Base-by-base conservation (phyloP, 805 yeast species). In the Kurtzmaniella fragi region DNA sequence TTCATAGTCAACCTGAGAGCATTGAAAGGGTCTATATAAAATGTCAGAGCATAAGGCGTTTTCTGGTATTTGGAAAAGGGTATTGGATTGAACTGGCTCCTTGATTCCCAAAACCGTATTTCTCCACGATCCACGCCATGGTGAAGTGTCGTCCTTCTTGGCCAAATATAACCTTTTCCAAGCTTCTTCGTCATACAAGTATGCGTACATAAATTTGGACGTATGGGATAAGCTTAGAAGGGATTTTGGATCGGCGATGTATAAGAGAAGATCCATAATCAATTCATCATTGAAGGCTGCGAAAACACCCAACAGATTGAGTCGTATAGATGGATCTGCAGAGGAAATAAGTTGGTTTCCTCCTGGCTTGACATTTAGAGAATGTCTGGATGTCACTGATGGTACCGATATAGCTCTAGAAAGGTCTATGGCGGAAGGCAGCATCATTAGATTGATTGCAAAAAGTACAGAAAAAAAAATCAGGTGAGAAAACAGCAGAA, bases 41-140 rank as follows among this genome's bases (percentile, higher is more conserved):
- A 76, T 48, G 53, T 89, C 96, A 0, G 95, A 84, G 54, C 82
- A 86, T 3, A 88, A 49, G 26, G 78, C 49, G 43, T 73, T 72
- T 20, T 63, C 73, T 0, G 67, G 62, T 17, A 80, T 59, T 42
- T 71, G 70, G 25, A 20, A 20, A 6, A 80, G 47, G 11, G 43
- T 41, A 12, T 77, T 72, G 23, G 78, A 82, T 23, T 56, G 56
- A 10, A 61, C 40, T 7, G 47, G 52, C 3, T 37, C 42, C 5
- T 61, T 50, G n/a, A 70, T 44, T 0, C 60, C 54, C 44, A 78
- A 57, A 27, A 75, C 63, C 2, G 91, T 79, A 29, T 73, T 63
- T 48, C 90, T 72, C 96, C 96, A 89, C 2, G 88, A 75, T 1
- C 96, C 96, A 25, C 51, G 56, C 96, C 96, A 88, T 12, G 26